Conservation (phyloP, 306 rosid species). For the Hippophae rhamnoides region DNA sequence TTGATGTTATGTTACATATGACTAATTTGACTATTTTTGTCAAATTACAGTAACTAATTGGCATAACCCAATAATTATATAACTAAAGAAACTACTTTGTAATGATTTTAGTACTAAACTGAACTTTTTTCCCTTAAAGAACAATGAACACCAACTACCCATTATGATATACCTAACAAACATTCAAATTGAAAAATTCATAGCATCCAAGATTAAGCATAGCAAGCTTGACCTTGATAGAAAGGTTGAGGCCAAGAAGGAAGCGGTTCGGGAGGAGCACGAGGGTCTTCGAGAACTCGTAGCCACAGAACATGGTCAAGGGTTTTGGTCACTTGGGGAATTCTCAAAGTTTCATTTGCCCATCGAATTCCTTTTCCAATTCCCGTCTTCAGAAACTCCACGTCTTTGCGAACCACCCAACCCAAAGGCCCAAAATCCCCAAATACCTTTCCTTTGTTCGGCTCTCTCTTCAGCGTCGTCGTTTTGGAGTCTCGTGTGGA, state of each 20-base stretch:
- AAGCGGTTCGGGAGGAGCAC: slow-evolving; percentile 32
- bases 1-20: too few species aligned
- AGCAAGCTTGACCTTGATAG: slow-evolving; percentile 52
- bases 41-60: too few species aligned
- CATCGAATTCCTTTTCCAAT: slow-evolving; percentile 45
- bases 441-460: slow-evolving; percentile 25
- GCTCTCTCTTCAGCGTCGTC: slow-evolving; percentile 19
- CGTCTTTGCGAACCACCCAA: slow-evolving; percentile 55
- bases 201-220: neutral
- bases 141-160: neutral
- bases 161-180: neutral
- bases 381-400: slow-evolving; percentile 55
- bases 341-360: slow-evolving; percentile 55
- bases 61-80: too few species aligned
- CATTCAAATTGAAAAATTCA: neutral
- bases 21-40: too few species aligned
- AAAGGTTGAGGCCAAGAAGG: slow-evolving; percentile 72
- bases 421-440: slow-evolving; percentile 62
- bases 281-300: slow-evolving; percentile 65
- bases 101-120: too few species aligned
- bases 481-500: slow-evolving; percentile 15
- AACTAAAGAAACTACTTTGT: too few species aligned
- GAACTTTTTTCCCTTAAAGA: too few species aligned
- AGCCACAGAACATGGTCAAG: slow-evolving; percentile 68
- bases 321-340: slow-evolving; percentile 51